Evolutionary conservation across 2,329 filamentous ascomycete species (phyloP).

Genomic region (Corinectria fuckeliana): DNA sequence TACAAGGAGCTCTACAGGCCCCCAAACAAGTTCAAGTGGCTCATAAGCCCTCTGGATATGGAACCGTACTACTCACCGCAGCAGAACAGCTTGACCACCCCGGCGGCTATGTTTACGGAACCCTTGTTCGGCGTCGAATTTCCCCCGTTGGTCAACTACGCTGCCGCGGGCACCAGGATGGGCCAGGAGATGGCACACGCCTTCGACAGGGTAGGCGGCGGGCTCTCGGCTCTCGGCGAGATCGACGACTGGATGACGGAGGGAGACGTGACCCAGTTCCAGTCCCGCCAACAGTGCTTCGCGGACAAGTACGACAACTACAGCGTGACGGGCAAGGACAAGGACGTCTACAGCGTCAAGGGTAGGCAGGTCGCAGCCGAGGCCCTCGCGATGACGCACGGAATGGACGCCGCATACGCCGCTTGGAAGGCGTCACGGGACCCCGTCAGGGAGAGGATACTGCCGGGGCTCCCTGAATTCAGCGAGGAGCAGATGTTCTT

Average conservation of each 20-base stretch:
- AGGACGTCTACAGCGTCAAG: slow-evolving; percentile 27
- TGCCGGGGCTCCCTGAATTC: slow-evolving; percentile 60
- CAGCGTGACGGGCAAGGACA: background rate
- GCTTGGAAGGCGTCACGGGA: slow-evolving; percentile 59
- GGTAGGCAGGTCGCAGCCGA: slow-evolving; percentile 1
- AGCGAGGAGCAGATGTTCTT: slow-evolving; percentile 68
- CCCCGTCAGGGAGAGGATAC: slow-evolving; percentile 28
- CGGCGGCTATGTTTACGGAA: slow-evolving; percentile 20
- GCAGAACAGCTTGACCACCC: slow-evolving; percentile 26
- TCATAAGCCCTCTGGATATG: slow-evolving; percentile 2
- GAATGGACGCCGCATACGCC: slow-evolving; percentile 60
- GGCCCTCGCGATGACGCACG: slow-evolving; percentile 35
- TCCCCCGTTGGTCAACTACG: slow-evolving; percentile 23
- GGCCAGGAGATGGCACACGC: slow-evolving; percentile 19
- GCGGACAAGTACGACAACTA: slow-evolving; percentile 13
- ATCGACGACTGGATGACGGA: slow-evolving; percentile 55
- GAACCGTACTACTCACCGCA: slow-evolving; percentile 8
- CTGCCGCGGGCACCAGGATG: slow-evolving; percentile 17
- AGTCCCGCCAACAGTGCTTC: slow-evolving; percentile 13
- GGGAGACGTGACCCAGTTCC: background rate
- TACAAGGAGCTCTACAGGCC: background rate
- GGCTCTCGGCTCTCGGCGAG: slow-evolving; percentile 57
- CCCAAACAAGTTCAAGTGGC: slow-evolving; percentile 4
- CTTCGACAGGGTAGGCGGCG: slow-evolving; percentile 18
- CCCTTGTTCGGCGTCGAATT: slow-evolving; percentile 9